Evolutionary conservation across 1,284 basidiomycete species (phyloP).

Genomic region (Microbotryomycetes sp.): DNA sequence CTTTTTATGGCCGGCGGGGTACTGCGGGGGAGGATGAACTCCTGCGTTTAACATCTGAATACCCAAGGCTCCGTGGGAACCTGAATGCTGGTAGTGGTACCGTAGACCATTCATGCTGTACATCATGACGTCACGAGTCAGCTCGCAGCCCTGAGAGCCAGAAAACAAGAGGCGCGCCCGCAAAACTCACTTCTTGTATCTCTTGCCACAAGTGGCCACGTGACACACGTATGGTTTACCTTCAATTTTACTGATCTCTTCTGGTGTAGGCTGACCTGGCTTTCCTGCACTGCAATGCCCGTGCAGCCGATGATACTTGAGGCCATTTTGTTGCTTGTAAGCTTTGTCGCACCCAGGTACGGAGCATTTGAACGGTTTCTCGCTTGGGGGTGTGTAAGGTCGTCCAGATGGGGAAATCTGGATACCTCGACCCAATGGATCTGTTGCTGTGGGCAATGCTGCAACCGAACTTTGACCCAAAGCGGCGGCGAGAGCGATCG

Average conservation of each 20-base stretch:
- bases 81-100: constrained; percentile 92
- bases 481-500: constrained; percentile 10
- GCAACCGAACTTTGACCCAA: constrained; percentile 25
- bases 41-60: constrained; percentile 75
- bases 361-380: constrained; percentile 92
- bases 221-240: constrained; percentile 80
- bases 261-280: constrained; percentile 47
- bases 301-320: constrained; percentile 95
- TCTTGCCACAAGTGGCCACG: constrained; percentile 71
- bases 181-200: constrained; percentile 71
- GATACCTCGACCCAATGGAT: constrained; percentile 31
- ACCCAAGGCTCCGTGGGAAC: constrained; percentile 80
- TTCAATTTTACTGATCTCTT: constrained; percentile 61
- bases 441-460: constrained; percentile 24
- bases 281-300: constrained; percentile 78
- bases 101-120: constrained; percentile 74
- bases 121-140: background rate
- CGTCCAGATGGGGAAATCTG: constrained; percentile 31
- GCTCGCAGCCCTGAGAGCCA: no score
- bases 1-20: constrained; percentile 35
- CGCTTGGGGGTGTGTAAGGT: constrained; percentile 38
- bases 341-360: constrained; percentile 96
- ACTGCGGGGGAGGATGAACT: constrained; percentile 51
- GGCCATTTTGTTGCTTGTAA: constrained; percentile 93
- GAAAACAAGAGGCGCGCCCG: background rate